phyloP scores from a whole-genome alignment of 192 early-diverging fungal genomes.

The Coemansia sp. region DNA sequence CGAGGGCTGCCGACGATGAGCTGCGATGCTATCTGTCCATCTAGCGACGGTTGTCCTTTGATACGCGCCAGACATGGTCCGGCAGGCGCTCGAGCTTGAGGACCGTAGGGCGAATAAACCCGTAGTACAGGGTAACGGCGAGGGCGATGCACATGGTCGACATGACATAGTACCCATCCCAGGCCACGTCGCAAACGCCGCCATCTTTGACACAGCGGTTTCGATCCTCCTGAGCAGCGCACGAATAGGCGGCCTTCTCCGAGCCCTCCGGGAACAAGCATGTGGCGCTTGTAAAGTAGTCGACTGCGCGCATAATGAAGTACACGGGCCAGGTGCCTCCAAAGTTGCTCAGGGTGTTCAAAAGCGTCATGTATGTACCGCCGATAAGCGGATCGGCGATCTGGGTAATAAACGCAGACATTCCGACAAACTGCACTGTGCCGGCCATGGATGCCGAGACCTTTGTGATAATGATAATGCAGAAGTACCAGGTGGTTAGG shows the following conservation, averaged over 20 bases:
- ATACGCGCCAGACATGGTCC: conserved; percentile 46
- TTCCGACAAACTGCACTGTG: conserved; percentile 94
- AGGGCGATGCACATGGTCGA: conserved; percentile 67
- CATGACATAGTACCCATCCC: conserved; percentile 89
- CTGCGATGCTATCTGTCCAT: too few species aligned
- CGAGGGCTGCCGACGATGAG: too few species aligned
- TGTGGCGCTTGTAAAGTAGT: conserved; percentile 77
- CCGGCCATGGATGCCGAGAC: conserved; percentile 84
- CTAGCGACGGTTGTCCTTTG: conserved; percentile 23
- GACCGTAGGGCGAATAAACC: conserved; percentile 62
- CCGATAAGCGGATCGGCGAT: conserved; percentile 96
- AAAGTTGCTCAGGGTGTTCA: conserved; percentile 94
- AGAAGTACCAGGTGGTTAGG: conserved; percentile 67
- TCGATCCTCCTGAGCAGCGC: conserved; percentile 63
- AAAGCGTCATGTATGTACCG: conserved; percentile 81
- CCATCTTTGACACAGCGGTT: conserved; percentile 58
- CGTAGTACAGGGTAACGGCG: conserved; percentile 58
- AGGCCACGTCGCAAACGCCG: conserved; percentile 64
- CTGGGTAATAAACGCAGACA: conserved; percentile 91
- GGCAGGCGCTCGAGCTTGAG: conserved; percentile 57
- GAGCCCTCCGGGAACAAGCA: conserved; percentile 59
- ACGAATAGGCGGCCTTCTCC: conserved; percentile 47
- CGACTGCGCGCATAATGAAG: conserved; percentile 89
- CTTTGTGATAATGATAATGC: conserved; percentile 71
- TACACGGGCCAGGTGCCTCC: conserved; percentile 96